Conservation (phyloP, 2,329 filamentous ascomycete genomes). For the Cladosporium cucumerinum region DNA sequence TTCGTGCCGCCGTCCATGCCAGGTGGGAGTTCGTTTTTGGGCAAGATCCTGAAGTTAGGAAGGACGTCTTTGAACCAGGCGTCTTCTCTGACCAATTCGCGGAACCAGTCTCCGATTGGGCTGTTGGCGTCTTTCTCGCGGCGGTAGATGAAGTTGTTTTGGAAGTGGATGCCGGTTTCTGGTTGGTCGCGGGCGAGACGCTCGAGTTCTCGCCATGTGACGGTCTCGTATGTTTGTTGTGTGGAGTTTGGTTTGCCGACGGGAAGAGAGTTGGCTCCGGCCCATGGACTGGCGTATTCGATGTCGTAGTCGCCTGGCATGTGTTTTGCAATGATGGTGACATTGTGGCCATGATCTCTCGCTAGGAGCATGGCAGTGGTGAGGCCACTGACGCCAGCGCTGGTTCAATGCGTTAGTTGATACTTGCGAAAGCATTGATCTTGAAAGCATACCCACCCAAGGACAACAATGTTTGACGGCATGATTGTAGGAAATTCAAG, state of each 20-base stretch:
- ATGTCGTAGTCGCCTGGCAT: conserved; percentile 93
- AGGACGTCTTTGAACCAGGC: conserved; percentile 73
- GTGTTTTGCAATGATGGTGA: conserved; percentile 78
- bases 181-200: conserved; percentile 57
- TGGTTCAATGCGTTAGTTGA: conserved; percentile 29
- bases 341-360: conserved; percentile 50
- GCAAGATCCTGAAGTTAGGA: conserved; percentile 51
- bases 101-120: conserved; percentile 57
- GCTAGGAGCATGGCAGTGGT: conserved; percentile 63
- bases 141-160: conserved; percentile 56
- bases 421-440: not conserved
- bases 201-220: conserved; percentile 45
- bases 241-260: conserved; percentile 33
- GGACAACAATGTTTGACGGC: conserved; percentile 42
- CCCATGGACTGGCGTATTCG: conserved; percentile 87
- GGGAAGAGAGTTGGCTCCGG: conserved; percentile 75
- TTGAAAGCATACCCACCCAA: conserved; percentile 38
- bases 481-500: not conserved
- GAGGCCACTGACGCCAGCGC: conserved; percentile 63
- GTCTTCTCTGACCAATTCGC: conserved; percentile 60
- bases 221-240: conserved; percentile 40
- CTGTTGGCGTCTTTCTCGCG: conserved; percentile 60
- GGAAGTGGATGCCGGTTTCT: conserved; percentile 77
- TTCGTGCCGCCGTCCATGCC: conserved; percentile 69
- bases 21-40: conserved; percentile 47